These are phyloP conservation scores for Centella asiatica DNA, from an alignment of 129 eudicot genomes.

Conservation along the genomic window DNA sequence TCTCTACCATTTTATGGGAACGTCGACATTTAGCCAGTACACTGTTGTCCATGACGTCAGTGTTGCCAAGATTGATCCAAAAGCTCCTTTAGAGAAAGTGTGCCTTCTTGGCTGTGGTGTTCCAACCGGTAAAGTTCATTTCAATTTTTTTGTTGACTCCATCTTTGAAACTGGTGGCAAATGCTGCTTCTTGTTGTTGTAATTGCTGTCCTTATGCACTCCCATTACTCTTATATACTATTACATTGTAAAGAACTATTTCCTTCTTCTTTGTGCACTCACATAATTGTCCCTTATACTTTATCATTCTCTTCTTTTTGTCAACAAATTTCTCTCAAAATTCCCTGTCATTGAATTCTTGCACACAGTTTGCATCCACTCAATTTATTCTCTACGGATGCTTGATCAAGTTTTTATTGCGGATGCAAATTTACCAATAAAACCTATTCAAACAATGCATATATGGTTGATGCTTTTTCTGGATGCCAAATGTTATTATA, in stretches of 20 bases:
- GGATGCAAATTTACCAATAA: too few species aligned
- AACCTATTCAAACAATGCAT: too few species aligned
- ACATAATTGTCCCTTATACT: too few species aligned
- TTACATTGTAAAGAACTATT: too few species aligned
- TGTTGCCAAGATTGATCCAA: constrained; percentile 88
- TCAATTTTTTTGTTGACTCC: background rate
- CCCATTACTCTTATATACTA: too few species aligned
- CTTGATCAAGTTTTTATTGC: too few species aligned
- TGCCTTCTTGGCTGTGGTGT: constrained; percentile 98
- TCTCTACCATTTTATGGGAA: constrained; percentile 97
- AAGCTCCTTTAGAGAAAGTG: constrained; percentile 93
- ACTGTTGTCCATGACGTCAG: constrained; percentile 98
- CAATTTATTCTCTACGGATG: background rate
- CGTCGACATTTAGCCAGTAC: constrained; percentile 97
- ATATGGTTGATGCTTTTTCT: too few species aligned
- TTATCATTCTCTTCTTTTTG: background rate
- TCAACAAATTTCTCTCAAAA: background rate
- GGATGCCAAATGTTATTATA: background rate
- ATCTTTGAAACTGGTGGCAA: background rate
- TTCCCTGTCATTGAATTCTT: background rate
- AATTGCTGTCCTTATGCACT: background rate
- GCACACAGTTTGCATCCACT: background rate
- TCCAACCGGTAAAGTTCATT: constrained; percentile 53
- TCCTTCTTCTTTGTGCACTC: too few species aligned
- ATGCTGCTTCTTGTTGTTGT: background rate